Percentiles rank a stretch among this genome's conserved stretches.
Conservation (phyloP, 495 filamentous ascomycete genomes). For the Hamigera avellanea region DNA sequence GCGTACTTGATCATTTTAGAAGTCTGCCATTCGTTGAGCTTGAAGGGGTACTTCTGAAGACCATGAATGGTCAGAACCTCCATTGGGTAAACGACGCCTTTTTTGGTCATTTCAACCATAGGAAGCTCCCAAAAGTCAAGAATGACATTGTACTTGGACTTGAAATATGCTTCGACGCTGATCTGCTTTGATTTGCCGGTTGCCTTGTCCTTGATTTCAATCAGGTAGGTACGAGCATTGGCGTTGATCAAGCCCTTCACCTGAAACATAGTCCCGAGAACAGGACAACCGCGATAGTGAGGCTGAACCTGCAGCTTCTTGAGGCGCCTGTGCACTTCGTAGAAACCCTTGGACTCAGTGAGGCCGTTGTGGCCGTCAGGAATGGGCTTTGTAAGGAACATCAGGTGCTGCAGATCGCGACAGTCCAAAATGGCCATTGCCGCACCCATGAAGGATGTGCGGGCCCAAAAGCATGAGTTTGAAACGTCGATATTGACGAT, state of each 20-base stretch:
- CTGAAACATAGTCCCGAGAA: slow-evolving; percentile 39
- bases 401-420: slow-evolving; percentile 13
- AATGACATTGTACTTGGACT: slow-evolving; percentile 45
- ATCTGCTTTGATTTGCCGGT: slow-evolving; percentile 28
- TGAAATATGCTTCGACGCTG: slow-evolving; percentile 56
- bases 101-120: slow-evolving; percentile 56
- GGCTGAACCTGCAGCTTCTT: slow-evolving; percentile 55
- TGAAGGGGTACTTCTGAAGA: slow-evolving; percentile 70
- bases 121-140: slow-evolving; percentile 49
- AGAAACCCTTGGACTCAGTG: slow-evolving; percentile 12
- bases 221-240: slow-evolving; percentile 43
- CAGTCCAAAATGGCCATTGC: slow-evolving; percentile 14
- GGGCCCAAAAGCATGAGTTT: slow-evolving; percentile 28
- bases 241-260: slow-evolving; percentile 49
- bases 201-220: slow-evolving; percentile 43
- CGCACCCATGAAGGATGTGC: slow-evolving; percentile 19
- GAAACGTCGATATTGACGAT: slow-evolving; percentile 67
- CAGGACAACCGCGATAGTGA: slow-evolving; percentile 43
- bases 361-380: slow-evolving; percentile 11
- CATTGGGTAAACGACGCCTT: slow-evolving; percentile 60
- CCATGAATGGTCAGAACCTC: slow-evolving; percentile 52
- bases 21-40: slow-evolving; percentile 58
- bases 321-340: slow-evolving; percentile 34
- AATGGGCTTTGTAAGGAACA: slow-evolving; percentile 7
- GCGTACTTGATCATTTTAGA: slow-evolving; percentile 82